Base-by-base conservation (phyloP, 768 basidiomycete species). In the Leccinellum luteum region DNA sequence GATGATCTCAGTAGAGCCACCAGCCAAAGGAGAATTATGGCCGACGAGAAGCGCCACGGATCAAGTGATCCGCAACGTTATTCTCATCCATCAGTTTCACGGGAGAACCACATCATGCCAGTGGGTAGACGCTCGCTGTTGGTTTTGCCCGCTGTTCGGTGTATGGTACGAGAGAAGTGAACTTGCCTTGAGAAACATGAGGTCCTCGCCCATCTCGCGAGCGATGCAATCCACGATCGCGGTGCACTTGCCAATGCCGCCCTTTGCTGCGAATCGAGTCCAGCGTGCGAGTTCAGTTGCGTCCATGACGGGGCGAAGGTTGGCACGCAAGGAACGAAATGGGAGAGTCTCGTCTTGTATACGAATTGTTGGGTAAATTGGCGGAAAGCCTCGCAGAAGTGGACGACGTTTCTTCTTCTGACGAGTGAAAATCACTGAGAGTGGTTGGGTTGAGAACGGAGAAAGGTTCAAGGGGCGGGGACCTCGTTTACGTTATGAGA, bases 121-220 rank as follows among this genome's bases (percentile, higher is more conserved):
- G 21, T 15, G n/a, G 25, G n/a, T 12, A 3, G 13, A 55, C 4
- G n/a, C n/a, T 25, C 19, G 8, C 53, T n/a, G n/a, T n/a, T n/a
- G n/a, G n/a, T n/a, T n/a, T n/a, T n/a, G n/a, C n/a, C n/a, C n/a
- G n/a, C n/a, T 19, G 31, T 38, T 25, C 28, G 35, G 25, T 6
- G 13, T 4, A 23, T 12, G 4, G 7, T 30, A 19, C 17, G 21
- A 50, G 15, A 2, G 4, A 30, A 54, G 6, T 1, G 31, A 15
- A 66, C 81, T 49, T 55, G 85, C 90, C 81, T 89, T 86, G 50
- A 94, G 72, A 69, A 94, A 93, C 92, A 94, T 94, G 47, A 94
- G 78, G 71, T 94, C 92, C 10, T 70, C 69, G 23, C 86, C 86
- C 12, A 81, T 69, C 38, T 79, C 78, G 69, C 90, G 84, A 2